phyloP scores from a whole-genome alignment of 495 filamentous ascomycete genomes.

The Xylaria cubensis region DNA sequence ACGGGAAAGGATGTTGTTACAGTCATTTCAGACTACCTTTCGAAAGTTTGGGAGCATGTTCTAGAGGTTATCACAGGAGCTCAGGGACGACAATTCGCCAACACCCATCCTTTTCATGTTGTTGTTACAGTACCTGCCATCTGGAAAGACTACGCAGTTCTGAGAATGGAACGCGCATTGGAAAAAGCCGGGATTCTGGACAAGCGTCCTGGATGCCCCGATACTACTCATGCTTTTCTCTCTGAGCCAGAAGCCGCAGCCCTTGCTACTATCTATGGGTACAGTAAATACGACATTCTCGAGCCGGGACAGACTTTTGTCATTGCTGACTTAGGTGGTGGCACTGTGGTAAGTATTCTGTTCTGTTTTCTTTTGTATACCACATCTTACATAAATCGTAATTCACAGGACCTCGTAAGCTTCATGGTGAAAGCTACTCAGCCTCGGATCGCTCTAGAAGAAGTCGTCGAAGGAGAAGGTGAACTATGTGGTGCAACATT shows the following conservation, averaged over 20 bases:
- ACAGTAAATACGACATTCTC: conserved; percentile 6
- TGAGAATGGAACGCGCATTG: conserved; percentile 31
- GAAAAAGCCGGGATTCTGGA: conserved; percentile 33
- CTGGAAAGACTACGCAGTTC: conserved; percentile 35
- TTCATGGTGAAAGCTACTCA: neutral
- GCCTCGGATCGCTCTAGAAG: conserved; percentile 10
- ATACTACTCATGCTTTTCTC: conserved; percentile 30
- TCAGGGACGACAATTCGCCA: neutral
- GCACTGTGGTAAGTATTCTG: conserved; percentile 19
- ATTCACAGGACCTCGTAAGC: conserved; percentile 19
- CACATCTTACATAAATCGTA: neutral
- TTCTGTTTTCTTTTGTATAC: too few relatives aligned
- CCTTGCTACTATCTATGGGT: conserved; percentile 17
- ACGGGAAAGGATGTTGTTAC: conserved; percentile 1
- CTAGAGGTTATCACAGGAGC: neutral
- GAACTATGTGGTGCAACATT: conserved; percentile 16
- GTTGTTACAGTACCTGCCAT: conserved; percentile 42
- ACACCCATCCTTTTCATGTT: conserved; percentile 31
- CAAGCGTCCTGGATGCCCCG: conserved; percentile 1
- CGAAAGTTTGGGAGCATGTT: conserved; percentile 14
- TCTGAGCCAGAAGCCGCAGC: conserved; percentile 43
- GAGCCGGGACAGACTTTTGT: conserved; percentile 3
- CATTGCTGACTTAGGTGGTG: conserved; percentile 19
- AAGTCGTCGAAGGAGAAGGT: conserved; percentile 14
- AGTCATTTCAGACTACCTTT: conserved; percentile 17